These are phyloP conservation scores for Saccharata proteae DNA, from an alignment of 2,329 filamentous ascomycete species.

Conservation along the genomic window DNA sequence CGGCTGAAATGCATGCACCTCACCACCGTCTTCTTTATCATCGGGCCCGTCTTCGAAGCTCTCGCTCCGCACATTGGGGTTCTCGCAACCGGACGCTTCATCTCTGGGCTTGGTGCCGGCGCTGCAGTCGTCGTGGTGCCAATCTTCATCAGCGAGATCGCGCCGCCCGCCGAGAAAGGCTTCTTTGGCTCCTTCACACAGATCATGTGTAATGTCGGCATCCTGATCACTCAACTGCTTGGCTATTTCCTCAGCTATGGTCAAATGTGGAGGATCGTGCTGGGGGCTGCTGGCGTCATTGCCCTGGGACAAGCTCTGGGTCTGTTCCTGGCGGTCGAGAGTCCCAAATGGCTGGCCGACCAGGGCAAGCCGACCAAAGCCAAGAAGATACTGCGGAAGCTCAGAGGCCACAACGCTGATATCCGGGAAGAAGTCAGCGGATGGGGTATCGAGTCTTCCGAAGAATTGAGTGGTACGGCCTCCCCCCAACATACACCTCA, in stretches of 20 bases:
- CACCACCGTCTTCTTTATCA: slow-evolving; percentile 63
- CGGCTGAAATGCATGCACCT: slow-evolving; percentile 63
- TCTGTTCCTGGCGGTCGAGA: slow-evolving; percentile 65
- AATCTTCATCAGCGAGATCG: slow-evolving; percentile 86
- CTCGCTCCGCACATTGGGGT: slow-evolving; percentile 54
- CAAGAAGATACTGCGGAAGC: slow-evolving; percentile 56
- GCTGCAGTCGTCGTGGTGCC: slow-evolving; percentile 87
- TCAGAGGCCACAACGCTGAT: slow-evolving; percentile 57
- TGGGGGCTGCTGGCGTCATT: slow-evolving; percentile 60
- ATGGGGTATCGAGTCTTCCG: slow-evolving; percentile 26
- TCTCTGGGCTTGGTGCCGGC: slow-evolving; percentile 76
- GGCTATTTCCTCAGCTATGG: slow-evolving; percentile 80
- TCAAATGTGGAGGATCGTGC: slow-evolving; percentile 69
- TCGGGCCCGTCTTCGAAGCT: slow-evolving; percentile 67
- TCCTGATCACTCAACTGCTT: slow-evolving; percentile 68
- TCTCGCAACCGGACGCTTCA: slow-evolving; percentile 60
- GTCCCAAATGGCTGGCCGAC: slow-evolving; percentile 72
- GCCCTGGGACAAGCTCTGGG: slow-evolving; percentile 56
- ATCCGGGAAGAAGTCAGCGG: slow-evolving; percentile 60
- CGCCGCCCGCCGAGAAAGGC: slow-evolving; percentile 56
- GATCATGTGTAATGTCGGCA: slow-evolving; percentile 85
- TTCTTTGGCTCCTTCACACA: slow-evolving; percentile 80
- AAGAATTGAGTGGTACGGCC: slow-evolving; percentile 17
- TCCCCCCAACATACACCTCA: neutral
- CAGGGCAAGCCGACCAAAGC: slow-evolving; percentile 50